A percentile compares a stretch with the other conserved stretches of the same genome.
These are phyloP conservation scores for Chrysophaeum taylorii DNA, from an alignment of 352 stramenopile genomes.

Conservation along the genomic window DNA sequence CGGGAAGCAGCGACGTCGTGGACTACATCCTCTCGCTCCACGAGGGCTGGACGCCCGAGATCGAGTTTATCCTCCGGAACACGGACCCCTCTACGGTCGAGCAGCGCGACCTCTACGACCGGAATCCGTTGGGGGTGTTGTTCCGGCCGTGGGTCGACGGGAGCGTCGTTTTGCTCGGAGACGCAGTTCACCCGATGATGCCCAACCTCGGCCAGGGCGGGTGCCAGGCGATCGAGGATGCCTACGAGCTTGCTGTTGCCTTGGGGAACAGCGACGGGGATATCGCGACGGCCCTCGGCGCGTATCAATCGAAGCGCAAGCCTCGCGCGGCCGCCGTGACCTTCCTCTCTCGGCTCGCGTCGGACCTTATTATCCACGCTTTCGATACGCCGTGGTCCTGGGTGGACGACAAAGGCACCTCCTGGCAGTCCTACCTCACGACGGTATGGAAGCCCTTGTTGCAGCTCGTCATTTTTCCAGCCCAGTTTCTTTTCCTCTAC, in stretches of 20 bases:
- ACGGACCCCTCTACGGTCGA: constrained; percentile 58
- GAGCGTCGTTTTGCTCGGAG: constrained; percentile 61
- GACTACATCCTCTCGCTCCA: constrained; percentile 56
- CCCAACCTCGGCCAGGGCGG: constrained; percentile 55
- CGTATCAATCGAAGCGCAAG: constrained; percentile 41
- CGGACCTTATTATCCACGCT: constrained; percentile 66
- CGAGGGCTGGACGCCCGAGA: constrained; percentile 57
- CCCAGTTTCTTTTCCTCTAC: constrained; percentile 57
- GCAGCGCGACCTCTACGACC: constrained; percentile 67
- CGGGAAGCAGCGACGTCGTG: constrained; percentile 38
- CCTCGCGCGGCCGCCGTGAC: constrained; percentile 54
- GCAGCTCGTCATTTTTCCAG: constrained; percentile 53
- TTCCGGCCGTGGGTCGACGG: constrained; percentile 57
- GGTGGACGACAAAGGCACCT: constrained; percentile 44
- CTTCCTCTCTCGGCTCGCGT: constrained; percentile 56
- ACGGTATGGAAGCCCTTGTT: constrained; percentile 59
- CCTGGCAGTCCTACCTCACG: constrained; percentile 58
- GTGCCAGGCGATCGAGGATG: constrained; percentile 68
- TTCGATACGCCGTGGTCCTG: constrained; percentile 59
- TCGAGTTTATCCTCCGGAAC: constrained; percentile 55
- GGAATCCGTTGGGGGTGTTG: constrained; percentile 49
- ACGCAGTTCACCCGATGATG: constrained; percentile 64
- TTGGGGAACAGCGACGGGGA: too few species aligned
- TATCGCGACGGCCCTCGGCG: background rate
- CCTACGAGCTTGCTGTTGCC: constrained; percentile 51